Evolutionary conservation across 179 eudicot genomes (phyloP), one percentile per base, ranked within the genome.

Genomic region (Beta macrorhiza): DNA sequence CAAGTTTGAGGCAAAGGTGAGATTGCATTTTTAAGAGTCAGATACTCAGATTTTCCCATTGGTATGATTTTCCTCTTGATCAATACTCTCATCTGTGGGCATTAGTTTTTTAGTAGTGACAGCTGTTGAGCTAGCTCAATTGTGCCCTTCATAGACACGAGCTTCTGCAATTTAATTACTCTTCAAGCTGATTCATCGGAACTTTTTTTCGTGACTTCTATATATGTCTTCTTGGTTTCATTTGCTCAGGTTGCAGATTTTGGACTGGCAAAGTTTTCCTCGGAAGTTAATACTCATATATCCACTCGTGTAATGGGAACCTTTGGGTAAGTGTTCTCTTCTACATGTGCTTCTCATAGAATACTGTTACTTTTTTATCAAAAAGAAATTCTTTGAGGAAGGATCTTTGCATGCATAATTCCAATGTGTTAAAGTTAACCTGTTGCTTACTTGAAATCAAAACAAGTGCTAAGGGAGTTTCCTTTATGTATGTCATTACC

Each of bases 271-370:
- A 95, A 92, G 90, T 63, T 95, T 56, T 78, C 94, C 79, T 90
- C 94, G 73, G 98, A 95, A 61, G 86, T 81, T 72, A 85, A 91
- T 82, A 95, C 98, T 78, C 98, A 95, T 80, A 85, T 95, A 75
- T 95, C 98, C 61, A 95, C 98, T 16, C 88, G 97, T 72, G 98
- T 95, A 79, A 95, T 95, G 98, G 98, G 97, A 77, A 95, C 98
- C 78, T 95, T 95, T 61, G 98, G 98, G 98, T 95, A 78, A 79
- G 82, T 82, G 4, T 67, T 32, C 8, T 15, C 3, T 56, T 55
- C 8, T 52, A 10, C 0, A 25, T 10, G 2, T 52, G 20, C 44
- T 72, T 44, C 10, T 67, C 47, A 19, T n/a, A 5, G 42, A 37
- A 37, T 3, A 37, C 42, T 37, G 42, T 7, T 72, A 5, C 61